Conservation (phyloP, 306 rosid genomes). For the Sphenostylis stenocarpa region DNA sequence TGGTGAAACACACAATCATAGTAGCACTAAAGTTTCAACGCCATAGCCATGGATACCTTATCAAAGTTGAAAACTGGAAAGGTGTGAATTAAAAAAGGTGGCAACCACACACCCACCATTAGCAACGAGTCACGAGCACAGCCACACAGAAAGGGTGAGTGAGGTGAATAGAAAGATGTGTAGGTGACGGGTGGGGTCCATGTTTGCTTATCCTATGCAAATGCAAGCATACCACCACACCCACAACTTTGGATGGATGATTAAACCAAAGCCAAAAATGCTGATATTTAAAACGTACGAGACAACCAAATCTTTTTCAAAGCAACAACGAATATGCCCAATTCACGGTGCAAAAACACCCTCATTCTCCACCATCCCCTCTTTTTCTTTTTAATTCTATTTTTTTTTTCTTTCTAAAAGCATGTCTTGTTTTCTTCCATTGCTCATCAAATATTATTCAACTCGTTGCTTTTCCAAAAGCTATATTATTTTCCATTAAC, state of each 20-base stretch:
- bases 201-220: conserved; percentile 39
- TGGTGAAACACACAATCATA: conserved; percentile 13
- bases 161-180: conserved; percentile 32
- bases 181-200: conserved; percentile 56
- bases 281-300: conserved; percentile 7
- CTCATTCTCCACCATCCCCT: conserved; percentile 64
- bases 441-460: conserved; percentile 20
- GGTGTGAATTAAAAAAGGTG: background rate
- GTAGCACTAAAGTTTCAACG: conserved; percentile 35
- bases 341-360: conserved; percentile 53
- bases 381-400: background rate
- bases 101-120: conserved; percentile 47
- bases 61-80: conserved; percentile 41
- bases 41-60: conserved; percentile 24
- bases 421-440: background rate
- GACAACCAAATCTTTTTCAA: conserved; percentile 54
- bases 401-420: background rate
- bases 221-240: conserved; percentile 40
- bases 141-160: conserved; percentile 52
- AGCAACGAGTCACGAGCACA: conserved; percentile 27
- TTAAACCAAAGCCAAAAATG: conserved; percentile 23
- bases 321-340: conserved; percentile 58
- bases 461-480: conserved; percentile 19
- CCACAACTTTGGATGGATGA: conserved; percentile 42
- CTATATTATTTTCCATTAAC: conserved; percentile 30